A percentile compares a stretch with the other conserved stretches of the same genome.
Conservation (phyloP, 257 asterid genomes). For the Fraxinus anomala region DNA sequence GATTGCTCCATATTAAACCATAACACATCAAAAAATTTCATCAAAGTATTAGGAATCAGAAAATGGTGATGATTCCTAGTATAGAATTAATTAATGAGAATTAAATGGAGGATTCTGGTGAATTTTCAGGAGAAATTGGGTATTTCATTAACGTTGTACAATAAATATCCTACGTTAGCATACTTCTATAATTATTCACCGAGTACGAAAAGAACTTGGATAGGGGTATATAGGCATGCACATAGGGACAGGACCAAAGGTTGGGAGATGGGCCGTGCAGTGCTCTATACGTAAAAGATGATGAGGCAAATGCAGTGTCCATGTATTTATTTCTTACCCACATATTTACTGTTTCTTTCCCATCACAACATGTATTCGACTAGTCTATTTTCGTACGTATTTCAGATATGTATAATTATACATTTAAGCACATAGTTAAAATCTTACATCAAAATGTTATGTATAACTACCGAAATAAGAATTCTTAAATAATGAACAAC, state of each 20-base stretch:
- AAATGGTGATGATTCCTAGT: background rate
- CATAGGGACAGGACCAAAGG: conserved; percentile 13
- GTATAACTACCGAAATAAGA: too few relatives aligned
- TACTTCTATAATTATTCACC: background rate
- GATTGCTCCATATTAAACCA: too few relatives aligned
- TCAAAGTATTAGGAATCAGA: background rate
- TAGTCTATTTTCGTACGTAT: background rate
- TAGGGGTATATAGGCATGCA: conserved; percentile 8
- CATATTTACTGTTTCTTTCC: conserved; percentile 5
- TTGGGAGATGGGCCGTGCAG: conserved; percentile 23
- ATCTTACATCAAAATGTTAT: too few relatives aligned
- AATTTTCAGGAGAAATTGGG: background rate
- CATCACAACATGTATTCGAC: background rate
- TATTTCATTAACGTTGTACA: background rate
- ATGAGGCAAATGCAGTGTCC: background rate
- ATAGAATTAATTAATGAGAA: background rate
- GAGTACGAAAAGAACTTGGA: background rate
- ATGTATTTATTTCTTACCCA: conserved; percentile 5
- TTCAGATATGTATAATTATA: background rate
- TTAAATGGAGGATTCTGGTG: background rate
- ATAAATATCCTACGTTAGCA: background rate
- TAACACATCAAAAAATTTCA: background rate
- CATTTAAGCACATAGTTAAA: too few relatives aligned
- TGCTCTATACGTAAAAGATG: conserved; percentile 23
- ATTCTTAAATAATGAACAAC: too few relatives aligned